Conservation (phyloP, 345 rosid genomes). For the Brassica cretica region DNA sequence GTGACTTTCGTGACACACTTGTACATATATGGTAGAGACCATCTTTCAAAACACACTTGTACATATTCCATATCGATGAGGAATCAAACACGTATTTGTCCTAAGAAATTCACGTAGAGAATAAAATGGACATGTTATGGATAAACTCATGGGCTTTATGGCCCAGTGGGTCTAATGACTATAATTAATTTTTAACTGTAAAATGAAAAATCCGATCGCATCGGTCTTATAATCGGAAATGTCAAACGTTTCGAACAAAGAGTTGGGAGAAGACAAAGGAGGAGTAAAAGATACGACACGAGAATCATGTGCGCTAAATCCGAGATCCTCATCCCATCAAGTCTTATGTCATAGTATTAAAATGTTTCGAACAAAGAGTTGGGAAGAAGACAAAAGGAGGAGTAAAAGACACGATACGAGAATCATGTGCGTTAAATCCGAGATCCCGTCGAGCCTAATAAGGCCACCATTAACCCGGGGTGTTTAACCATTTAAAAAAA, state of each 20-base stretch:
- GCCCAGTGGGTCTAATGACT: not conserved
- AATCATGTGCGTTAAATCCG: conserved; percentile 38
- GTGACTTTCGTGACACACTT: conserved; percentile 46
- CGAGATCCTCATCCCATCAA: conserved; percentile 10
- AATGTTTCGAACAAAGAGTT: conserved; percentile 11
- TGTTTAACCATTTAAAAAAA: no score
- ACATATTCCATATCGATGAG: not conserved
- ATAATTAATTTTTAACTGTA: not conserved
- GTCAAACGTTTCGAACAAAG: conserved; percentile 2
- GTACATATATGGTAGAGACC: not conserved
- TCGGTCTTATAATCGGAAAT: no score
- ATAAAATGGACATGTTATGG: not conserved
- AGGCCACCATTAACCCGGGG: not conserved
- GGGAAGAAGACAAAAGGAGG: not conserved
- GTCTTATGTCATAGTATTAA: not conserved
- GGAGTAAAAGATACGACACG: conserved; percentile 12
- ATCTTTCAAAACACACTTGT: no score
- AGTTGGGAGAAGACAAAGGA: not conserved
- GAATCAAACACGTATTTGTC: no score
- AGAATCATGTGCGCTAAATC: conserved; percentile 39
- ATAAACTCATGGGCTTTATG: not conserved
- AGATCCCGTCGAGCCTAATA: conserved; percentile 6
- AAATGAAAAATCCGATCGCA: not conserved
- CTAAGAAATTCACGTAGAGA: not conserved
- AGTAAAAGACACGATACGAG: conserved; percentile 19